Conservation (phyloP, 1,284 basidiomycete genomes). For the Pseudozyma pruni region DNA sequence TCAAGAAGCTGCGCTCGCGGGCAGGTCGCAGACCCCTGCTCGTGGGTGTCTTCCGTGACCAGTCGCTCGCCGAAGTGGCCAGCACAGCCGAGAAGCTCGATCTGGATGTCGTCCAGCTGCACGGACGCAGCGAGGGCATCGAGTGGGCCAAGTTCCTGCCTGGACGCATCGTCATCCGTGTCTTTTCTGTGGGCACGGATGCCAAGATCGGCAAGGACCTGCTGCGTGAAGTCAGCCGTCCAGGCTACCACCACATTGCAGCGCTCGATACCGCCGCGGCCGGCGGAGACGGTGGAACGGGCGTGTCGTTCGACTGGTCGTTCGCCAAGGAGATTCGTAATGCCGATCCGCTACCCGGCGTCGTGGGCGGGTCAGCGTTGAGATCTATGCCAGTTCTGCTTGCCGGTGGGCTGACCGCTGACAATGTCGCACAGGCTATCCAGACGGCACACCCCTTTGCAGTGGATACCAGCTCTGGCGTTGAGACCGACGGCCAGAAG, state of each 20-base stretch:
- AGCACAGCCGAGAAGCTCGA: slow-evolving; percentile 40
- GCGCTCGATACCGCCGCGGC: slow-evolving; percentile 58
- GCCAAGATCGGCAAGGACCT: slow-evolving; percentile 18
- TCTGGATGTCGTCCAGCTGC: slow-evolving; percentile 65
- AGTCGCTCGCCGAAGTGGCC: slow-evolving; percentile 59
- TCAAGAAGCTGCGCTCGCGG: slow-evolving; percentile 41
- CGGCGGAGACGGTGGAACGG: slow-evolving; percentile 55
- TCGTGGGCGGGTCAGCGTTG: slow-evolving; percentile 25
- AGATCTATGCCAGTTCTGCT: slow-evolving; percentile 53
- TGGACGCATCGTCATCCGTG: slow-evolving; percentile 60
- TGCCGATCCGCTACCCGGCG: slow-evolving; percentile 31
- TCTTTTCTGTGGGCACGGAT: slow-evolving; percentile 54
- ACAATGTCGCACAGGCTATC: slow-evolving; percentile 58
- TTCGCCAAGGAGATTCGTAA: slow-evolving; percentile 40
- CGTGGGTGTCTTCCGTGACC: slow-evolving; percentile 67
- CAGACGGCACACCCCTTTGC: slow-evolving; percentile 36
- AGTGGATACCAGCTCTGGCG: slow-evolving; percentile 64
- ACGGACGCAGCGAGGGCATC: slow-evolving; percentile 58
- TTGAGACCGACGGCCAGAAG: slow-evolving; percentile 62
- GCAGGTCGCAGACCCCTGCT: slow-evolving; percentile 53
- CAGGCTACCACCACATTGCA: slow-evolving; percentile 62
- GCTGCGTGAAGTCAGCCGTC: slow-evolving; percentile 53
- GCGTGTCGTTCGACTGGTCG: slow-evolving; percentile 59
- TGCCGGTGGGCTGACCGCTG: slow-evolving; percentile 60
- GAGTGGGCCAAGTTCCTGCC: slow-evolving; percentile 65